Percentiles rank a stretch among this genome's conserved stretches.
Conservation (phyloP, 2,329 filamentous ascomycete species). For the Monosporascus sp. region DNA sequence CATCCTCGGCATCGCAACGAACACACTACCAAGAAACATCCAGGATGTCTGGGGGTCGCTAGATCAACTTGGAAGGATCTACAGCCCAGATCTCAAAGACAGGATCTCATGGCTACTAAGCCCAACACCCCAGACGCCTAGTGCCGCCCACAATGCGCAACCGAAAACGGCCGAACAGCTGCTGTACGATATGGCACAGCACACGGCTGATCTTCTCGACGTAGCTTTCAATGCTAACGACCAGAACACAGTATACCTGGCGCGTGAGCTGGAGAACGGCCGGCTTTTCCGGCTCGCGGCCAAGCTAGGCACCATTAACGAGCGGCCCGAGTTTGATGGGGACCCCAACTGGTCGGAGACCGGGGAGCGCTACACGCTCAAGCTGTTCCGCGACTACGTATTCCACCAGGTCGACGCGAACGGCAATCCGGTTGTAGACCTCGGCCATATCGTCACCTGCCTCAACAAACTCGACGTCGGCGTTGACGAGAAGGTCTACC, state of each 20-base stretch:
- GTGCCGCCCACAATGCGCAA: background rate
- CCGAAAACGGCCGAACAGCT: conserved; percentile 76
- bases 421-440: conserved; percentile 76
- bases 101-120: conserved; percentile 78
- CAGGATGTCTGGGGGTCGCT: conserved; percentile 65
- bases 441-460: conserved; percentile 81
- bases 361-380: conserved; percentile 86
- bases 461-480: conserved; percentile 93
- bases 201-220: conserved; percentile 72
- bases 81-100: conserved; percentile 73
- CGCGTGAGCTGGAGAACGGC: conserved; percentile 83
- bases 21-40: conserved; percentile 48
- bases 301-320: conserved; percentile 85
- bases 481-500: conserved; percentile 75
- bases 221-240: conserved; percentile 76
- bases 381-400: conserved; percentile 93
- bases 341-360: conserved; percentile 84
- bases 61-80: conserved; percentile 71
- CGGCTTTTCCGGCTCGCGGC: conserved; percentile 72
- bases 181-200: conserved; percentile 70
- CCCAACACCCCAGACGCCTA: conserved; percentile 46
- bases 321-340: conserved; percentile 78
- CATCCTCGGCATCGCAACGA: conserved; percentile 76
- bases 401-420: conserved; percentile 92
- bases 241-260: conserved; percentile 65